Percentiles rank a stretch among this genome's conserved stretches.
Conservation (phyloP, 306 rosid genomes). For the Vigna reflexopilosa region DNA sequence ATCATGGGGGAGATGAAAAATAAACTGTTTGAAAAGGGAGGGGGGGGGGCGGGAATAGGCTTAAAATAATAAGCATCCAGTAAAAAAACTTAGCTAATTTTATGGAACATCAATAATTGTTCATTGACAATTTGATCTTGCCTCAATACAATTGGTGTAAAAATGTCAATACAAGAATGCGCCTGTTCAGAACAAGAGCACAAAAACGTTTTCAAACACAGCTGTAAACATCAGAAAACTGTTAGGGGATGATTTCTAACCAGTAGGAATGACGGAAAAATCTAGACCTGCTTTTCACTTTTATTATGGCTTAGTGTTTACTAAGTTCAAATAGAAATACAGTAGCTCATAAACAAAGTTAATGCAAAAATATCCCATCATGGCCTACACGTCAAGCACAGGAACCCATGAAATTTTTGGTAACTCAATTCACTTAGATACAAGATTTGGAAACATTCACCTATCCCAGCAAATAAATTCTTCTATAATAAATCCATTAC, state of each 20-base stretch:
- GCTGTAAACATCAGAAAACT: not conserved
- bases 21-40: not conserved
- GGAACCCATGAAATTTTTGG: slow-evolving; percentile 9
- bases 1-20: not conserved
- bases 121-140: not conserved
- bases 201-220: not conserved
- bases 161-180: not conserved
- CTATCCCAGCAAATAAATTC: not conserved
- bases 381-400: not conserved
- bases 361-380: not conserved
- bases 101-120: not conserved
- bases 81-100: not conserved
- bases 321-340: slow-evolving; percentile 4
- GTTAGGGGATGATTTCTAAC: not conserved
- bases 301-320: not conserved
- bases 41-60: not conserved
- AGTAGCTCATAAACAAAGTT: not conserved
- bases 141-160: slow-evolving; percentile 18
- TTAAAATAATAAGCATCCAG: not conserved
- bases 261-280: not conserved
- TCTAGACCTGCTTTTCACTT: not conserved
- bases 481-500: slow-evolving; percentile 13
- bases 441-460: slow-evolving; percentile 1
- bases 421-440: slow-evolving; percentile 15
- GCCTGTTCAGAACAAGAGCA: not conserved